Base-by-base conservation (phyloP, 2,329 filamentous ascomycete genomes). In the Aspergillus ibericus region DNA sequence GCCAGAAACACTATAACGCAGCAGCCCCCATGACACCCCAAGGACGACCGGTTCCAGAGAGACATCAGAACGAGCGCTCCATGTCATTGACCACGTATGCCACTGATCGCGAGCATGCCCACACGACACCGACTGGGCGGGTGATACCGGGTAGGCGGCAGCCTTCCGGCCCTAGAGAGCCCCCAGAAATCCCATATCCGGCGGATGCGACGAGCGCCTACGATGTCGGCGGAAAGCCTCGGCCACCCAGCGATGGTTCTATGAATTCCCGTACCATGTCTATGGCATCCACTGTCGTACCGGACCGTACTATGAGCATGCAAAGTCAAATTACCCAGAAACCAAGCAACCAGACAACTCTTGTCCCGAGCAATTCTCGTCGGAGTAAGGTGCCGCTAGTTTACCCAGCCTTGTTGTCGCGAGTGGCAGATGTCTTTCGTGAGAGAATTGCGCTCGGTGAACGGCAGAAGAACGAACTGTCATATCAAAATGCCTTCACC, bases 401-500 rank as follows among this genome's bases (percentile, higher is more conserved):
- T 1, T 98, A 99, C 72, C 95, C 95, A 22, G 95, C 95, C 35
- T 80, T 98, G 48, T 81, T 99, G 18, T 98, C 95, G n/a, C 87
- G 90, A 55, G 95, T 99, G 4, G 93, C 91, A 42, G 91, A 96
- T 69, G 92, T 91, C 56, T 98, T 99, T 77, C 88, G 91, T 53
- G 91, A 96, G 68, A 89, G 93, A 74, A 92, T 99, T 50, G 85
- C 88, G 22, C 84, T 93, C 22, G 88, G 89, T 54, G 95, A 98
- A 70, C 87, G 93, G 62, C 92, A 92, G 63, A 99, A 99, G 82
- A 97, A 99, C 81, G 93, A 93, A 56, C 81, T 99, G 61, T 92
- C 93, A 2, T 99, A 99, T 80, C 96, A 96, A 75, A 96, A 95
- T 76, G 91, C 93, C 3, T 99, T 99, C 74, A 96, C 92, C 61